Percentiles rank a stretch among this genome's conserved stretches.
Evolutionary conservation across 768 basidiomycete genomes (phyloP).

Genomic region (Phlebiopsis flavidoalba): DNA sequence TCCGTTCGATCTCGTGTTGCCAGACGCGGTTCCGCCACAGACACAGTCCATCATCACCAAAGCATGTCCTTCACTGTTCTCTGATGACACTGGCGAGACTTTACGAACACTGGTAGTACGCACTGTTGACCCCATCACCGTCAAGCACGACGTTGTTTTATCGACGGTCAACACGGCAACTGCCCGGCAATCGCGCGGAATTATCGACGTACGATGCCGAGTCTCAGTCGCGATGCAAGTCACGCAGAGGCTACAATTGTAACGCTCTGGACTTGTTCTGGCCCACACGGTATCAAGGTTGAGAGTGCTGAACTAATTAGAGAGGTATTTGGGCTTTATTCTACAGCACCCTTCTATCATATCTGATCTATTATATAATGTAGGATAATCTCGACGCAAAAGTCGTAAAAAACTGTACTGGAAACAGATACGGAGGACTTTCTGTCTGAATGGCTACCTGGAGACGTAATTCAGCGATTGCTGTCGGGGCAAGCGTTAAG

Average conservation of each 20-base stretch:
- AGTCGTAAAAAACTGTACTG: constrained; percentile 48
- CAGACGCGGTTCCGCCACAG: neutral
- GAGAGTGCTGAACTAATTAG: constrained; percentile 42
- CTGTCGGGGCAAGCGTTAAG: constrained; percentile 48
- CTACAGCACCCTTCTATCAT: neutral
- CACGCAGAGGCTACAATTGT: constrained; percentile 56
- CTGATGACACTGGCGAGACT: constrained; percentile 46
- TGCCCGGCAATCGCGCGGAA: constrained; percentile 46
- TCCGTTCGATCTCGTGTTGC: constrained; percentile 61
- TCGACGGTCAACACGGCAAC: constrained; percentile 33
- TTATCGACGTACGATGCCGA: constrained; percentile 47
- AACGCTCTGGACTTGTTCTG: constrained; percentile 45
- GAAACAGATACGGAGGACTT: constrained; percentile 38
- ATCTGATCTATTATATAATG: neutral
- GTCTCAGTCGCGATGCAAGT: constrained; percentile 43
- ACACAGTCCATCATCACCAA: constrained; percentile 11
- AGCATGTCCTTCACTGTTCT: constrained; percentile 26
- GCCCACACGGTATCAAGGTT: constrained; percentile 38
- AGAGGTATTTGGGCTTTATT: constrained; percentile 33
- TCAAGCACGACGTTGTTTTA: constrained; percentile 53
- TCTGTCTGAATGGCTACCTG: constrained; percentile 55
- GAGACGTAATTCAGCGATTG: constrained; percentile 60
- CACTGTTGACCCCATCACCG: constrained; percentile 56
- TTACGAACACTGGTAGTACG: constrained; percentile 64
- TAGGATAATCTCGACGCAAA: constrained; percentile 42